A percentile compares a stretch with the other conserved stretches of the same genome.
phyloP scores from a whole-genome alignment of 2,329 filamentous ascomycete species.

The Shiraia bambusicola region DNA sequence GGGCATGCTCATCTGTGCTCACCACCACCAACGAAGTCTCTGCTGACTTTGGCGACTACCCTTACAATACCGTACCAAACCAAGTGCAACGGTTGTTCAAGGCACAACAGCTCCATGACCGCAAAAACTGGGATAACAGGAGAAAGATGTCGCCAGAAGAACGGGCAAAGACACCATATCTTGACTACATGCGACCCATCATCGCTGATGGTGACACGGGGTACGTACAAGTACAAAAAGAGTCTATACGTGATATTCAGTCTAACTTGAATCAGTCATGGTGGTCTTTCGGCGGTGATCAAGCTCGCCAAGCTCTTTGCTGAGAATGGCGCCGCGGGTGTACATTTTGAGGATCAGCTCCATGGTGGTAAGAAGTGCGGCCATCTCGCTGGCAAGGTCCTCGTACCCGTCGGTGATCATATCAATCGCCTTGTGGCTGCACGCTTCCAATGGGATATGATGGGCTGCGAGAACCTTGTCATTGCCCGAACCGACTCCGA shows the following conservation, averaged over 20 bases:
- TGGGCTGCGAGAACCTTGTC: conserved; percentile 92
- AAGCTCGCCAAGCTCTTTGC: conserved; percentile 98
- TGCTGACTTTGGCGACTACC: conserved; percentile 96
- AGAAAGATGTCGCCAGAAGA: conserved; percentile 74
- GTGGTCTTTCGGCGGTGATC: conserved; percentile 86
- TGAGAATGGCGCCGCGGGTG: conserved; percentile 91
- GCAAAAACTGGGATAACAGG: conserved; percentile 87
- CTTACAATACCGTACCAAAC: conserved; percentile 98
- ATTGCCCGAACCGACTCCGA: conserved; percentile 96
- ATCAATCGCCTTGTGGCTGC: conserved; percentile 92
- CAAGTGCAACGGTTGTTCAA: conserved; percentile 96
- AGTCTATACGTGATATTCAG: fast-evolving
- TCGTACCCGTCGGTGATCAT: conserved; percentile 91
- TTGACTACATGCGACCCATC: conserved; percentile 92
- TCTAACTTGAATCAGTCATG: conserved; percentile 62
- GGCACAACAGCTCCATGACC: conserved; percentile 94
- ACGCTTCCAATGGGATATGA: conserved; percentile 96
- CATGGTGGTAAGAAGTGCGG: conserved; percentile 99
- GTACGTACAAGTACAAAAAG: conserved; percentile 34
- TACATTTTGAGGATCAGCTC: conserved; percentile 97
- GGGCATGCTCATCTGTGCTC: conserved; percentile 92
- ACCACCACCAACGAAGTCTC: conserved; percentile 97
- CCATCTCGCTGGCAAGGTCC: conserved; percentile 91
- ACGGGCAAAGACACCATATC: conserved; percentile 74
- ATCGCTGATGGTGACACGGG: conserved; percentile 94